These are phyloP conservation scores for Brassica balearica DNA, from an alignment of 441 rosid species.

Conservation along the genomic window DNA sequence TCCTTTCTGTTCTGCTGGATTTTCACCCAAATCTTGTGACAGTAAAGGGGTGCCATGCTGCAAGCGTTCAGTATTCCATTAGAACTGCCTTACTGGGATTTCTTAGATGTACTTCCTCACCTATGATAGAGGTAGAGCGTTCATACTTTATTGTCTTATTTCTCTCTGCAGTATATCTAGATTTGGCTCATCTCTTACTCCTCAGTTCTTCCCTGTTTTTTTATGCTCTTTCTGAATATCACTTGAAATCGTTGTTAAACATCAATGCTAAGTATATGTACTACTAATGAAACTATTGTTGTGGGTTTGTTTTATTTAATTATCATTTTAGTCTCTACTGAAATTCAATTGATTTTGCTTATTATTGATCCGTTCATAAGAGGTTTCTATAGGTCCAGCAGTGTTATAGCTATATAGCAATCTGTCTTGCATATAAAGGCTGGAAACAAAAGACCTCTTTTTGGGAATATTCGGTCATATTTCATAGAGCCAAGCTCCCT, in stretches of 20 bases:
- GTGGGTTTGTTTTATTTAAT: not conserved
- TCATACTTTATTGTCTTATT: conserved; percentile 21
- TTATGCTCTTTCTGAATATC: not conserved
- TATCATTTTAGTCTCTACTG: conserved; percentile 6
- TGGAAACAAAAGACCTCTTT: not conserved
- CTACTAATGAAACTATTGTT: not conserved
- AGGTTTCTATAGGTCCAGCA: not conserved
- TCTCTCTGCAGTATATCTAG: conserved; percentile 1
- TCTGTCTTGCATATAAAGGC: conserved; percentile 8
- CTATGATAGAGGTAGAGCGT: conserved; percentile 78
- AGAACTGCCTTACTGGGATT: conserved; percentile 98
- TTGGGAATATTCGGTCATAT: conserved; percentile 7
- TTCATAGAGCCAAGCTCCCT: conserved; percentile 9
- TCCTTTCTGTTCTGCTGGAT: conserved; percentile 83
- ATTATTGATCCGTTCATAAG: not conserved
- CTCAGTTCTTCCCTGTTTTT: not conserved
- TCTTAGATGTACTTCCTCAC: conserved; percentile 79
- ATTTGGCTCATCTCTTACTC: conserved; percentile 5
- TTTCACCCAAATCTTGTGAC: conserved; percentile 73
- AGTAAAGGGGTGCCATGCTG: conserved; percentile 67
- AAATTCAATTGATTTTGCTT: not conserved
- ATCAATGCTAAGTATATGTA: not conserved
- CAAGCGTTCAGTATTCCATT: conserved; percentile 86
- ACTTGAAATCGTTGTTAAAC: not conserved
- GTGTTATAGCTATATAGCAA: conserved; percentile 4